Base-by-base conservation (phyloP, 331 rosid genomes). In the Spiraea crenata region DNA sequence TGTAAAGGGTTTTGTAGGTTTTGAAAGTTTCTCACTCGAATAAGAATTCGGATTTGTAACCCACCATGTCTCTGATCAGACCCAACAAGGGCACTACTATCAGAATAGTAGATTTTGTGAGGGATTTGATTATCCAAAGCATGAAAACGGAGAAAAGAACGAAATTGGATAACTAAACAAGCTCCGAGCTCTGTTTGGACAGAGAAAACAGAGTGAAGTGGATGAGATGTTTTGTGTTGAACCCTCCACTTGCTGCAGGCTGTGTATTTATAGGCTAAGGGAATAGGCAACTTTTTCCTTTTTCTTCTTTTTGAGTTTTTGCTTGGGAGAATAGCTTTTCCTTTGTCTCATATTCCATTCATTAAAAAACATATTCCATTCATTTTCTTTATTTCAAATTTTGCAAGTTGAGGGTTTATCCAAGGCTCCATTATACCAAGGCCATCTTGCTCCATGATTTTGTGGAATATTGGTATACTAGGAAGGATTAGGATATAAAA, bases 361-460 rank as follows among this genome's bases (percentile, higher is more conserved):
- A n/a, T 71, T 15, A 31, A 17, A 52, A n/a, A n/a, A n/a, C n/a
- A n/a, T n/a, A n/a, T n/a, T n/a, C n/a, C n/a, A n/a, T n/a, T n/a
- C n/a, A n/a, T n/a, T n/a, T n/a, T n/a, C 84, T 76, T 79, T 83
- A 63, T 79, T 68, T 75, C 20, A 65, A 66, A 59, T 79, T 25
- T 14, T 75, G 54, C 70, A 59, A 77, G 34, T 74, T 56, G 83
- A 48, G 76, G 50, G 17, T 51, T 8, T 70, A 42, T 55, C 63
- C 54, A 54, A 69, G 63, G 73, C 73, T 39, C 54, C 63, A 55
- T 52, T 19, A 51, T 3, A n/a, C 38, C 5, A 52, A 68, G 50
- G 50, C 48, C 15, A 54, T 13, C 66, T 44, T 56, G 45, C 14
- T 56, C 20, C 35, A 56, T 70, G 49, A 70, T 57, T 68, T 19